These are phyloP conservation scores for Lepiota venenata DNA, from an alignment of 768 basidiomycete species.

Conservation along the genomic window DNA sequence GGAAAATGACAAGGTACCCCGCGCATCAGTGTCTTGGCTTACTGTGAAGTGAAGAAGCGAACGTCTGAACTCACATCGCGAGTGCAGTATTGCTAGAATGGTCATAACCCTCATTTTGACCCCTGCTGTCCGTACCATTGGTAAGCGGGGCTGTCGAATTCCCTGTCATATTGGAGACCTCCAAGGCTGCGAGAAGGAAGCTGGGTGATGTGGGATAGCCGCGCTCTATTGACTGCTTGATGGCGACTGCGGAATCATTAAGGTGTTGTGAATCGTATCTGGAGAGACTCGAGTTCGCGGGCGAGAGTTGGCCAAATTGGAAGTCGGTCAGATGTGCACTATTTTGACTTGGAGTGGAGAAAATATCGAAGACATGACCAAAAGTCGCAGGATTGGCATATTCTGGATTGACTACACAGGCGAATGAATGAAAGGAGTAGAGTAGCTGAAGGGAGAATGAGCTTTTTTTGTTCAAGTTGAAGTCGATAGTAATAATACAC, in stretches of 20 bases:
- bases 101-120: slow-evolving; percentile 15
- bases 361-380: slow-evolving; percentile 64
- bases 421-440: slow-evolving; percentile 68
- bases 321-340: slow-evolving; percentile 53
- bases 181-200: slow-evolving; percentile 70
- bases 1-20: background rate
- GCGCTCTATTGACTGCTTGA: slow-evolving; percentile 39
- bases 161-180: slow-evolving; percentile 58
- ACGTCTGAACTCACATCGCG: slow-evolving; percentile 59
- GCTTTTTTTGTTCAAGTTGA: background rate
- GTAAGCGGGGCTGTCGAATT: slow-evolving; percentile 18
- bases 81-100: slow-evolving; percentile 48
- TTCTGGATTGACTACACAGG: slow-evolving; percentile 72
- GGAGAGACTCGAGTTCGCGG: slow-evolving; percentile 47
- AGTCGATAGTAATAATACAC: slow-evolving; percentile 26
- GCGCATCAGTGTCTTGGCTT: slow-evolving; percentile 23
- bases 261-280: slow-evolving; percentile 61
- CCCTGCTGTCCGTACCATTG: slow-evolving; percentile 19
- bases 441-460: slow-evolving; percentile 50
- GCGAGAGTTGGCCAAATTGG: slow-evolving; percentile 59
- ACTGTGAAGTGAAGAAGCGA: background rate
- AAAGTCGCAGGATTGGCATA: slow-evolving; percentile 63
- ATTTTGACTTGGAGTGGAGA: slow-evolving; percentile 61
- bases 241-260: slow-evolving; percentile 44
- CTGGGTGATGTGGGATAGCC: slow-evolving; percentile 44